Evolutionary conservation across 2,329 filamentous ascomycete species (phyloP), one percentile per base, ranked within the genome.

Genomic region (Botrytis paeoniae): DNA sequence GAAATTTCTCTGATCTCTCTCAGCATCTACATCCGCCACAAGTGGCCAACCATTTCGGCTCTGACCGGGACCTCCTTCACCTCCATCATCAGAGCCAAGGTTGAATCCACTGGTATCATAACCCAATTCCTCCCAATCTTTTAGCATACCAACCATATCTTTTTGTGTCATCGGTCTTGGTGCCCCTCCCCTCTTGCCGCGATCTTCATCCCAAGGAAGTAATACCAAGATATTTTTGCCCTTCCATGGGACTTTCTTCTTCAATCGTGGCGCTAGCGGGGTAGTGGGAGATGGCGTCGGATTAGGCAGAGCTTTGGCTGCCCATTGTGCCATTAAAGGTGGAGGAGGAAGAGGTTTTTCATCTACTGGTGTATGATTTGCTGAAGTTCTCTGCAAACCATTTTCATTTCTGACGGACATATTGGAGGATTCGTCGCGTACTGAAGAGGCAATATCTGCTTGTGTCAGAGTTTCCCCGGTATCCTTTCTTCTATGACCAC

Each of bases 201-300:
- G 87, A 70, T 89, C 86, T 70, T 92, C 90, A 75, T 93, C 89
- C 63, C 87, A 84, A 9, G 92, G 93, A 32, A 95, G 83, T 39
- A 90, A 84, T 61, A 95, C 89, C 78, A 93, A 82, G 70, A 93
- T 93, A 74, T 89, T 90, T 83, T 93, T 94, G 73, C 91, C 91
- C 78, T 87, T 91, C 91, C 92, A 94, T 63, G 87, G 86, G 3
- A 95, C 85, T 82, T 91, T 93, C 81, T 92, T 94, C 83, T 88
- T 93, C 12, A 88, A 75, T 20, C 88, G 84, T n/a, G 88, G 88
- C 9, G 87, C 87, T 64, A 83, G 81, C 4, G 45, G 10, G 41
- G 82, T 81, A 9, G 82, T 83, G 70, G 79, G 79, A 8, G 77
- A 76, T 14, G 73, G 59, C 18, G 65, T 69, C 54, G 74, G 63